A percentile compares a stretch with the other conserved stretches of the same genome.
phyloP scores from a whole-genome alignment of 106 monocot genomes.

The Chionographis japonica region DNA sequence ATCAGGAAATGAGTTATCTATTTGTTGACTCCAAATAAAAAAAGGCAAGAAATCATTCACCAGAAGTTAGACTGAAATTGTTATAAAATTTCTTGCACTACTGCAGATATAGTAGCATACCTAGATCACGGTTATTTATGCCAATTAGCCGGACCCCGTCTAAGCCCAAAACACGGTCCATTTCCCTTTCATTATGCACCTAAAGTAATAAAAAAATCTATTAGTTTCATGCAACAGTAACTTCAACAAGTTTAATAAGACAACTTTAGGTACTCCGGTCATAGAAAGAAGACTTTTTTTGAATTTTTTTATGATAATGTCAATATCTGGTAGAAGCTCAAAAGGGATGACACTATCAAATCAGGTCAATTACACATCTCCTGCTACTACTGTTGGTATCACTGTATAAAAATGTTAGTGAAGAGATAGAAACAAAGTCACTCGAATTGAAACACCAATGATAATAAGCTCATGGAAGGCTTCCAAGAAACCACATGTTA shows the following conservation, averaged over 20 bases:
- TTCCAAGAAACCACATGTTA: background rate
- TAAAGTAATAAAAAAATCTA: constrained; percentile 7
- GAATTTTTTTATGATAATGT: too few species aligned
- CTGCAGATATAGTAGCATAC: constrained; percentile 30
- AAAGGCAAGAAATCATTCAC: too few species aligned
- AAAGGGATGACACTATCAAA: too few species aligned
- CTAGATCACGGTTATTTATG: constrained; percentile 80
- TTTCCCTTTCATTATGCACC: constrained; percentile 85
- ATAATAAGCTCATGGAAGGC: constrained; percentile 2
- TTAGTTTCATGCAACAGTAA: background rate
- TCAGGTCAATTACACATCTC: too few species aligned
- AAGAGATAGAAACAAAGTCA: background rate
- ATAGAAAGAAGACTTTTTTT: too few species aligned
- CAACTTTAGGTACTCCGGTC: background rate
- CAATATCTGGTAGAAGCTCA: too few species aligned
- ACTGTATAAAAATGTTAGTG: background rate
- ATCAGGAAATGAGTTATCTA: too few species aligned
- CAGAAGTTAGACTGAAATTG: background rate
- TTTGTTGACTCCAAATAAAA: too few species aligned
- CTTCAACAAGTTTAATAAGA: background rate
- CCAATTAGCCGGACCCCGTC: constrained; percentile 81
- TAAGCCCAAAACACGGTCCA: constrained; percentile 73
- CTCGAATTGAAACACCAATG: background rate
- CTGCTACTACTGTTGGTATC: too few species aligned
- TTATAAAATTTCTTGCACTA: background rate